phyloP scores from a whole-genome alignment of 805 yeast genomes.

The Lipomyces spencermartinsiae region DNA sequence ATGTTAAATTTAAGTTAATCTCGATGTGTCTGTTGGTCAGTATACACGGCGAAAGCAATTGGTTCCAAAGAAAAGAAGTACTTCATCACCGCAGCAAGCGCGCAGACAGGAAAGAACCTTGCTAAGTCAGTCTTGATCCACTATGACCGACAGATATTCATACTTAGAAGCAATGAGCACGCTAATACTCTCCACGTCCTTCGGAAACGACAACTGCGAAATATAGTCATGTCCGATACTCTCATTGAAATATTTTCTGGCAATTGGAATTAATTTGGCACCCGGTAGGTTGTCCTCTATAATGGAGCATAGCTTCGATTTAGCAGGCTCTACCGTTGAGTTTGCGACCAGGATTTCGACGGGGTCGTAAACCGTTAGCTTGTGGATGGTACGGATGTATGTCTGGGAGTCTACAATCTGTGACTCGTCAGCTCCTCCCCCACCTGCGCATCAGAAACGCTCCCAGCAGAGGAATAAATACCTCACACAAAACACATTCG shows the following conservation, averaged over 20 bases:
- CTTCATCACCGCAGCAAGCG: constrained; percentile 47
- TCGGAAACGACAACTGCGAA: constrained; percentile 35
- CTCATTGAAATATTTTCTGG: constrained; percentile 43
- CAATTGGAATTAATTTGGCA: constrained; percentile 42
- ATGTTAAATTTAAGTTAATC: constrained; percentile 37
- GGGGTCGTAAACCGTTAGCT: constrained; percentile 48
- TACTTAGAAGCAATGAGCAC: constrained; percentile 45
- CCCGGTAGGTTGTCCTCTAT: constrained; percentile 47
- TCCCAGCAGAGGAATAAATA: constrained; percentile 27
- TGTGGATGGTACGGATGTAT: constrained; percentile 54
- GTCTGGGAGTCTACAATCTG: constrained; percentile 53
- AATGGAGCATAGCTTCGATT: constrained; percentile 48
- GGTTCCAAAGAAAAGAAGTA: neutral
- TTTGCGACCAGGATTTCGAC: constrained; percentile 49
- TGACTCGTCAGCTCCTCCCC: neutral
- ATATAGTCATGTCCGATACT: constrained; percentile 43
- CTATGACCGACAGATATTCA: too few relatives aligned
- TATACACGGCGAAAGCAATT: neutral
- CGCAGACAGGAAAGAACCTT: constrained; percentile 44
- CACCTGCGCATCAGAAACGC: neutral
- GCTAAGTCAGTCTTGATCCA: neutral
- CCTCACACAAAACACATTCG: constrained; percentile 47
- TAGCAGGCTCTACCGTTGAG: constrained; percentile 42
- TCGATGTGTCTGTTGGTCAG: constrained; percentile 37
- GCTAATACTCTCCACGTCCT: constrained; percentile 39